Evolutionary conservation across 768 basidiomycete species (phyloP), one percentile per base, ranked within the genome.

Genomic region (Lanmaoa pseudosensibilis): DNA sequence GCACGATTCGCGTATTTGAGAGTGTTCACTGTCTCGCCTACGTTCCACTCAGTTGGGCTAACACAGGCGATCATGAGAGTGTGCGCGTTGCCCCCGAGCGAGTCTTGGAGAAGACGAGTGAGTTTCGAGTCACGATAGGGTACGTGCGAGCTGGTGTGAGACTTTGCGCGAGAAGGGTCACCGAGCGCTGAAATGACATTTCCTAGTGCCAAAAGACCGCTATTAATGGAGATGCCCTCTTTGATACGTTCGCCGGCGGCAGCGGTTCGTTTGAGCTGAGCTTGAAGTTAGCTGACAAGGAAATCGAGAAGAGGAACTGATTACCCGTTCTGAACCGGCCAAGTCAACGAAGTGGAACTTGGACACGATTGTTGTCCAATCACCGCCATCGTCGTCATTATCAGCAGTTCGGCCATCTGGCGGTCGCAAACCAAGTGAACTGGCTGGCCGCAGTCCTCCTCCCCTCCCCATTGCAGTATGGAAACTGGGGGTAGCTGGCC

Each of bases 41-140:
- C 82, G 71, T 99, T 99, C 85, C 86, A 96, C 73, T 99, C 97
- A 1, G 93, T 92, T 15, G 93, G 90, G 64, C 93, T 95, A 58
- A 97, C 92, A 70, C 96, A 99, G 18, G 97, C 97, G 60, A 99
- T 93, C 97, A 99, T 99, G 63, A 98, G 86, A 12, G 97, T 98
- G 65, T 96, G 91, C 1, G 96, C 89, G 74, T 98, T 99, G 44
- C 97, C 97, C 37, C 97, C 97, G 12, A 99, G 83, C 11, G 94
- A 96, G 71, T 98, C 95, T 86, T 71, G 70, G 34, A 71, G 64
- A 33, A 72, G 70, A 37, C 96, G 89, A 5, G 96, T 98, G 65
- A 98, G 88, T 73, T 98, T 99, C 13, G 95, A 98, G 74, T 98
- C 97, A 48, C 97, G 93, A 72, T 99, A 99, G 12, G 97, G 97